phyloP scores from a whole-genome alignment of 192 early-diverging fungal genomes.

The Neocallimastix lanati region DNA sequence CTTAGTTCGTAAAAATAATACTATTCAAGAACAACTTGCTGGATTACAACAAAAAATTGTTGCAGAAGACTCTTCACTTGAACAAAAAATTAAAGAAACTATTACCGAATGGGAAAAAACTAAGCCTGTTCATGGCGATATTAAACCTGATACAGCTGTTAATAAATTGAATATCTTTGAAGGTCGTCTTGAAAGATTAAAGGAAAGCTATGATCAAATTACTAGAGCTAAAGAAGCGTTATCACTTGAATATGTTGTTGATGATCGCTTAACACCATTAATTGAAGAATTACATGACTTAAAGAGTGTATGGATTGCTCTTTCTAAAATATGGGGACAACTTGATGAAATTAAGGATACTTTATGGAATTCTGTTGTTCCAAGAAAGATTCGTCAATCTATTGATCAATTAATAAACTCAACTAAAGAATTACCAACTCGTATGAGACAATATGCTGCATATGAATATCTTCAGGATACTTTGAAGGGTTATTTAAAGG shows the following conservation, averaged over 20 bases:
- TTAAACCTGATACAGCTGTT: conserved; percentile 68
- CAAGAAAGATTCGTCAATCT: conserved; percentile 74
- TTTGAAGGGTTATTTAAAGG: conserved; percentile 58
- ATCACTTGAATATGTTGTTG: conserved; percentile 51
- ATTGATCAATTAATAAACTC: conserved; percentile 62
- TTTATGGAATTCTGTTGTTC: conserved; percentile 65
- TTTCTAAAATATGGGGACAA: conserved; percentile 65
- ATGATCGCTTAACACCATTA: conserved; percentile 59
- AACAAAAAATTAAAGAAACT: conserved; percentile 63
- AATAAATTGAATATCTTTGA: conserved; percentile 71
- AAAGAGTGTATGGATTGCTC: conserved; percentile 75
- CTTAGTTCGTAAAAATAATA: conserved; percentile 66
- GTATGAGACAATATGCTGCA: conserved; percentile 92
- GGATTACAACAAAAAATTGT: conserved; percentile 85
- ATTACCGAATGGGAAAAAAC: conserved; percentile 79
- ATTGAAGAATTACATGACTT: conserved; percentile 83
- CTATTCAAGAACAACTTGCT: conserved; percentile 87
- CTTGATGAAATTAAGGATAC: conserved; percentile 73
- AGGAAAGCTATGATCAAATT: conserved; percentile 73
- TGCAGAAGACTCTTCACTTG: conserved; percentile 75
- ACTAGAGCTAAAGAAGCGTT: conserved; percentile 85
- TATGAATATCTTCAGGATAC: conserved; percentile 85
- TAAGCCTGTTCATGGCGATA: conserved; percentile 88
- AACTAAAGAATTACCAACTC: conserved; percentile 86
- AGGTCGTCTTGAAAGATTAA: conserved; percentile 53